Base-by-base conservation (phyloP, 2,329 filamentous ascomycete species). In the Apiospora koreana region DNA sequence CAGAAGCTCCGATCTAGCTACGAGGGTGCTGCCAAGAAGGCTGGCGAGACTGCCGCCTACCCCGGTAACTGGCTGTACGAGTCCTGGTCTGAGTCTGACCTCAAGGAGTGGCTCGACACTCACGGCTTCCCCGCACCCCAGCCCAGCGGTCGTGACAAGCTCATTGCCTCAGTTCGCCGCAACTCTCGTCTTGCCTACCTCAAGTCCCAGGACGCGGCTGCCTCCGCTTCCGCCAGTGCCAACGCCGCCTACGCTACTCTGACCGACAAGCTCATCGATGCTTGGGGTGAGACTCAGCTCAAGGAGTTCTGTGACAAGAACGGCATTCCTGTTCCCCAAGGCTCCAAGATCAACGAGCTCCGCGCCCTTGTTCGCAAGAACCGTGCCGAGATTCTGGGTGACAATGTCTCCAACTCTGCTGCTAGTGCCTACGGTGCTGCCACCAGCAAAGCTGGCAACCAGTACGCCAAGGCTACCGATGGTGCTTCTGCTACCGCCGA, bases 241-340 rank as follows among this genome's bases (percentile, higher is more conserved):
- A 89, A 91, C 67, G 86, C 89, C 48, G 92, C 93, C 1, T 92
- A 94, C 75, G 85, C 91, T 68, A 92, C 90, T 65, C 83, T 98
- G 54, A 94, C 92, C 73, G 94, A 98, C 76, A 91, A 92, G 76
- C 86, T 98, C 68, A 92, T 98, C 77, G 91, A 97, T 76, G 91
- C 93, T 4, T 99, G 96, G 96, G 91, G 92, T 77, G 95, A 98
- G 78, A 88, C 88, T 50, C 86, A 97, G 81, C 87, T 99, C 80
- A 98, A 98, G 87, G 92, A 94, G 73, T 98, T 96, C 85, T 91
- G 91, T 69, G 95, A 98, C 84, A 94, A 95, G 87, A 96, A 98
- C 76, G 90, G 90, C 70, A 92, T 99, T 79, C 80, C 87, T 85
- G 94, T 98, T 67, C 96, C 96, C 12, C 95, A 98, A 79, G 96